Conservation (phyloP, 192 early-diverging fungal species). For the Backusella westeae region DNA sequence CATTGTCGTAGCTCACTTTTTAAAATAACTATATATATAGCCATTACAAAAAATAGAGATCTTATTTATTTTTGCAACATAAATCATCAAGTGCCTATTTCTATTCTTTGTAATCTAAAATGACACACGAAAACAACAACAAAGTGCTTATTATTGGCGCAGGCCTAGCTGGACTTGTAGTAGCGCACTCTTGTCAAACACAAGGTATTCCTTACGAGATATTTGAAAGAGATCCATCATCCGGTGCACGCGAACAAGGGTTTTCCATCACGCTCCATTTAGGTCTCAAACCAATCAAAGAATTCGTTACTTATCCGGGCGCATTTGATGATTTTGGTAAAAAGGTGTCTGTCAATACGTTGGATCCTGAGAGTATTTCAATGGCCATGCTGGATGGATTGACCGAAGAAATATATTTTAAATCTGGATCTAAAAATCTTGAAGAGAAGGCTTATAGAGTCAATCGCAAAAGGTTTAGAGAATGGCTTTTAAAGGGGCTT, state of each 20-base stretch:
- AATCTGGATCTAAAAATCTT: neutral
- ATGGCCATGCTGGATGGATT: neutral
- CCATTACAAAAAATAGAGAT: too few species aligned
- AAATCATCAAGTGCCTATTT: neutral
- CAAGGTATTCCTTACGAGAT: slow-evolving; percentile 16
- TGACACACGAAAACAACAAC: neutral
- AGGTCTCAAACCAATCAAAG: neutral
- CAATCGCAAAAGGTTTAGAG: slow-evolving; percentile 3
- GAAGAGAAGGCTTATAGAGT: neutral
- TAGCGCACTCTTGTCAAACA: slow-evolving; percentile 10
- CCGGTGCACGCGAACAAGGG: neutral
- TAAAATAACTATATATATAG: too few species aligned
- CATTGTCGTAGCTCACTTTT: too few species aligned
- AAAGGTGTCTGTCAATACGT: slow-evolving; percentile 8
- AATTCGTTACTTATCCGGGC: neutral
- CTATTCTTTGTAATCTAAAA: neutral
- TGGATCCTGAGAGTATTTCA: neutral
- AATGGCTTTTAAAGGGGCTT: neutral
- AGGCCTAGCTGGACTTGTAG: slow-evolving; percentile 17
- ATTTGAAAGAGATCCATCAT: slow-evolving; percentile 21
- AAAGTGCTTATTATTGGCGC: slow-evolving; percentile 26
- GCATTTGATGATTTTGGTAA: slow-evolving; percentile 1
- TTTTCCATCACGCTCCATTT: slow-evolving; percentile 1
- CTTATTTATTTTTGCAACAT: neutral
- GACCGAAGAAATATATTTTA: neutral